Percentiles rank a stretch among this genome's conserved stretches.
Evolutionary conservation across 768 basidiomycete species (phyloP).

Genomic region (Coprinopsis strossmayeri): DNA sequence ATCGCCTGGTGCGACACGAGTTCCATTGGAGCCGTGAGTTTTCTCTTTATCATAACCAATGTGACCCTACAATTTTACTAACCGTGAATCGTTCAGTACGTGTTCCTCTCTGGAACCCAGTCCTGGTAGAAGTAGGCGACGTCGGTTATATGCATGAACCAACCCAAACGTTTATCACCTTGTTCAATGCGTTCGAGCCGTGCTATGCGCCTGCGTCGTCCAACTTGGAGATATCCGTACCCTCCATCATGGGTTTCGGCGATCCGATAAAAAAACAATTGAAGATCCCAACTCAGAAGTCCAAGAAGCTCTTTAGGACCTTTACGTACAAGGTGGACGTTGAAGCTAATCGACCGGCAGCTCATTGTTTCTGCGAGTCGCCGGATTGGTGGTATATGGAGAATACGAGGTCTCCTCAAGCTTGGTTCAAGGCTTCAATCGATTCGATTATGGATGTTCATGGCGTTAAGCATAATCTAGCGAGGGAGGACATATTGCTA

Average conservation of each 20-base stretch:
- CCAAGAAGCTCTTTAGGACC: slow-evolving; percentile 8
- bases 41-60: neutral
- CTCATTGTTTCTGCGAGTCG: slow-evolving; percentile 18
- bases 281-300: slow-evolving; percentile 8
- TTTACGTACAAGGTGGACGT: slow-evolving; percentile 12
- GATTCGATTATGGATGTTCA: slow-evolving; percentile 17
- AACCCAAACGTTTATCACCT: slow-evolving; percentile 59
- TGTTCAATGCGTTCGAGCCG: slow-evolving; percentile 65
- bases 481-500: slow-evolving; percentile 19
- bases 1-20: slow-evolving; percentile 32
- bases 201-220: slow-evolving; percentile 19
- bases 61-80: neutral
- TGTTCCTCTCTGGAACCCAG: slow-evolving; percentile 67
- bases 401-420: slow-evolving; percentile 17
- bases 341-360: slow-evolving; percentile 16
- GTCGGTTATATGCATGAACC: slow-evolving; percentile 72
- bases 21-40: slow-evolving; percentile 65
- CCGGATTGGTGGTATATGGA: slow-evolving; percentile 21
- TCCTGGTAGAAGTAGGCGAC: slow-evolving; percentile 55
- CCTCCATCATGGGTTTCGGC: slow-evolving; percentile 14
- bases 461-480: slow-evolving; percentile 16
- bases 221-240: slow-evolving; percentile 9
- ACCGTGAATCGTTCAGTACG: slow-evolving; percentile 33
- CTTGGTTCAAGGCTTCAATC: slow-evolving; percentile 20
- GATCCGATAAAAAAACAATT: slow-evolving; percentile 5